Evolutionary conservation across 805 yeast species (phyloP).

Genomic region (Maudiozyma pseudohumilis): DNA sequence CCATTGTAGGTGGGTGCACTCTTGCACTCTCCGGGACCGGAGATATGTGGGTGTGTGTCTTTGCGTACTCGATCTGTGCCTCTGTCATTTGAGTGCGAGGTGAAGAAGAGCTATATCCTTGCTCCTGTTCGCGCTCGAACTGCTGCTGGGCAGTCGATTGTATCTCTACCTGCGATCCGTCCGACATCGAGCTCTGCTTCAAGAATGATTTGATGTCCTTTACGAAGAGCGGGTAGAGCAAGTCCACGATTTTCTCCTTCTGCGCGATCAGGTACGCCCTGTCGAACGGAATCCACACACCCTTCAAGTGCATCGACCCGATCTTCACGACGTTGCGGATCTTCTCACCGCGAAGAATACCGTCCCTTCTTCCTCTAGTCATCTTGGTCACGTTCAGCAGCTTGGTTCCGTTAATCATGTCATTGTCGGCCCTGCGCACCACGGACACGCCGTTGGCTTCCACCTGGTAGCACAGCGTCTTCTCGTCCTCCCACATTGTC

Average conservation of each 20-base stretch:
- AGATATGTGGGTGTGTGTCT: too few relatives aligned
- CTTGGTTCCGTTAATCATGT: conserved; percentile 81
- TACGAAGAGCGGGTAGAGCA: conserved; percentile 59
- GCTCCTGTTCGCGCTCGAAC: neutral
- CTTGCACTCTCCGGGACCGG: too few relatives aligned
- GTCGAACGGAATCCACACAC: conserved; percentile 86
- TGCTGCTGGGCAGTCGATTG: too few relatives aligned
- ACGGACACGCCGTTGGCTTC: conserved; percentile 75
- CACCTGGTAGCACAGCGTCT: conserved; percentile 75
- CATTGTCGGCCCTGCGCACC: conserved; percentile 75
- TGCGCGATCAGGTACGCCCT: conserved; percentile 79
- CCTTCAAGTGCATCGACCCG: conserved; percentile 81
- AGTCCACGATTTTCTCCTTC: conserved; percentile 61
- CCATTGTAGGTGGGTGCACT: too few relatives aligned
- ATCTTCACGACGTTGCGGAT: conserved; percentile 72
- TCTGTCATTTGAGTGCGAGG: neutral
- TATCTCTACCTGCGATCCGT: neutral
- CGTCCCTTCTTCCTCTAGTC: conserved; percentile 83
- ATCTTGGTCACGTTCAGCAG: conserved; percentile 73
- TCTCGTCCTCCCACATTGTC: conserved; percentile 87
- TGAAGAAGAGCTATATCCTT: neutral
- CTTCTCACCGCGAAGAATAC: conserved; percentile 68
- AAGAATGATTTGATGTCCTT: conserved; percentile 52
- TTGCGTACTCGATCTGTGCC: too few relatives aligned
- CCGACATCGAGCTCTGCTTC: conserved; percentile 8